Percentiles rank a stretch among this genome's conserved stretches.
Evolutionary conservation across 805 yeast genomes (phyloP).

Genomic region (Saturnispora ahearnii): DNA sequence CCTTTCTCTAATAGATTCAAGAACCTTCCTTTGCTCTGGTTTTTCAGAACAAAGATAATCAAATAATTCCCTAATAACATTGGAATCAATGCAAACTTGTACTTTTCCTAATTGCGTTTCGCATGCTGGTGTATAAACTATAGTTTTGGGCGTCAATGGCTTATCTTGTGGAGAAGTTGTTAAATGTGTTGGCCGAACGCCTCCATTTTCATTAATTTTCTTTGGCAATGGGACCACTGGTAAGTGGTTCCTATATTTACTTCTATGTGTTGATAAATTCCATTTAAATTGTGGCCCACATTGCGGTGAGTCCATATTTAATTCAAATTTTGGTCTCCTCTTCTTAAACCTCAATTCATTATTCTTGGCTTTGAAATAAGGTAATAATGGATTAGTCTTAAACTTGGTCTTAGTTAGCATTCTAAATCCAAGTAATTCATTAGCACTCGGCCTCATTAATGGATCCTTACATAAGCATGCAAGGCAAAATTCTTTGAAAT

Average conservation of each 20-base stretch:
- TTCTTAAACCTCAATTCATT: constrained; percentile 15
- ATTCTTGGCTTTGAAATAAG: constrained; percentile 4
- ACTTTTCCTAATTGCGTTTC: neutral
- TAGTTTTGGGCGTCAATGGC: neutral
- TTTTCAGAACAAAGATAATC: neutral
- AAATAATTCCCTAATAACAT: neutral
- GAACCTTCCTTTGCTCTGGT: neutral
- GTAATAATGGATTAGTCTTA: constrained; percentile 19
- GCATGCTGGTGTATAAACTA: neutral
- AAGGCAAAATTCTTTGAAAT: constrained; percentile 46
- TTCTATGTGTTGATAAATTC: constrained; percentile 15
- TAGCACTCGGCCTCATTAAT: constrained; percentile 51
- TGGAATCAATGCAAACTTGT: neutral
- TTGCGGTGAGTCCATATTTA: constrained; percentile 19
- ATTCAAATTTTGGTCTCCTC: constrained; percentile 31
- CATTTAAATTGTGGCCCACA: constrained; percentile 23
- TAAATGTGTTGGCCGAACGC: neutral
- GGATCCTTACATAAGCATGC: constrained; percentile 66
- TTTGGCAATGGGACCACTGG: neutral
- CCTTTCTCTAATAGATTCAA: neutral
- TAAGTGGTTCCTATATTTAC: too few relatives aligned
- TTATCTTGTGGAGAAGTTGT: neutral
- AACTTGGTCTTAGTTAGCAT: constrained; percentile 37
- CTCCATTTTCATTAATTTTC: neutral
- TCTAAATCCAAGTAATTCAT: constrained; percentile 41